Evolutionary conservation across 1,284 basidiomycete genomes (phyloP), one percentile per base, ranked within the genome.

Genomic region (Vanrija sp.): DNA sequence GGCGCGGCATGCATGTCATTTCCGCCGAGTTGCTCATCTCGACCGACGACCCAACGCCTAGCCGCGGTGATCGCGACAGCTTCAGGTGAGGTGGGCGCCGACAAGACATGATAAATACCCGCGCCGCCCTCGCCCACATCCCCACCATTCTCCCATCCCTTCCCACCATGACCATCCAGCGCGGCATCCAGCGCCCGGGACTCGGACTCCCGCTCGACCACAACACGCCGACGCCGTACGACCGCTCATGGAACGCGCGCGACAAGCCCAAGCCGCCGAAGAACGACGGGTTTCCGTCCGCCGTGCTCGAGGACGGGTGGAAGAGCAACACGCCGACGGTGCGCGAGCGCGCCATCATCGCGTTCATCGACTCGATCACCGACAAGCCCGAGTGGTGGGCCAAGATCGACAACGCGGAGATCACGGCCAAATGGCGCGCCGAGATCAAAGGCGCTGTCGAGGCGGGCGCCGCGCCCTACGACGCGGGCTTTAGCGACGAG

Each of bases 401-500:
- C 43, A 46, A 52, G 38, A 38, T 52, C 8, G 18, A 23, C 29
- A 43, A 52, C 50, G 34, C 23, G 19, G 44, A 10, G 4, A 40
- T 52, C 18, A 43, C 45, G 5, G 50, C 50, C 19, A 52, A 46
- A 43, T 52, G 50, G 50, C 45, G 28, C 34, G 34, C 50, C n/a
- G 50, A 52, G 38, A 1, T 52, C 7, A 34, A 44, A 4, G n/a
- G 5, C 9, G 39, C 18, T 19, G 34, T 34, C 45, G 26, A 46
- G 12, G 10, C n/a, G 12, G 10, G 18, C 7, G 25, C 15, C 10
- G 43, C 25, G 19, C 23, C 15, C 15, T 16, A 44, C 12, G 43
- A 40, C n/a, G 12, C 15, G 19, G 43, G 43, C 5, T 46, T 52
- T n/a, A 38, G 19, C 19, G 38, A 40, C 43, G 38, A 7, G 6